Evolutionary conservation across 2,329 filamentous ascomycete species (phyloP).

Genomic region (Corynespora cassiicola): DNA sequence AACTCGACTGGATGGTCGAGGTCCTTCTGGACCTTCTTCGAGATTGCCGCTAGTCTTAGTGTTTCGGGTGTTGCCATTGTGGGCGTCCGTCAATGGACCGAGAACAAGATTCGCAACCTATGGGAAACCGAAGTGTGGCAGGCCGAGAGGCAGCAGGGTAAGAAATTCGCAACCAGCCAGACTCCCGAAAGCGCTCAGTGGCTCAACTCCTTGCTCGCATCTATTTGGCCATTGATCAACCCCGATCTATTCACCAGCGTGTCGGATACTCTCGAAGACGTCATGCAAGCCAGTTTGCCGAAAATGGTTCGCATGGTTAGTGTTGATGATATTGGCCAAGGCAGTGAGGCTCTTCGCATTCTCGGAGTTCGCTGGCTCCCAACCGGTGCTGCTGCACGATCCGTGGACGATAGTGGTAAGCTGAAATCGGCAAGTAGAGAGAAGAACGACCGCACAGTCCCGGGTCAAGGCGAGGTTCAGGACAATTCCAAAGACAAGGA

Average conservation of each 20-base stretch:
- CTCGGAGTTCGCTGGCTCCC: constrained; percentile 76
- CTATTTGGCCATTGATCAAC: constrained; percentile 78
- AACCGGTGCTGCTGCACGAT: constrained; percentile 70
- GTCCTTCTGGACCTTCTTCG: constrained; percentile 31
- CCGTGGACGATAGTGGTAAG: constrained; percentile 66
- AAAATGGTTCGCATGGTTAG: constrained; percentile 75
- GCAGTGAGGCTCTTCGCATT: constrained; percentile 73
- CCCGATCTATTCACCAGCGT: constrained; percentile 75
- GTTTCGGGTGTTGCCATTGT: constrained; percentile 45
- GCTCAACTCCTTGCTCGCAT: constrained; percentile 72
- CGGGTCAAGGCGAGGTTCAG: constrained; percentile 50
- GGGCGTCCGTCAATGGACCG: constrained; percentile 65
- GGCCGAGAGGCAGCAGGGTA: constrained; percentile 62
- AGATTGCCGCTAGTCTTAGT: constrained; percentile 34
- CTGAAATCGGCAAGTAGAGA: constrained; percentile 56
- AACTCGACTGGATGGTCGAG: constrained; percentile 37
- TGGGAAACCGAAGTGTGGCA: constrained; percentile 77
- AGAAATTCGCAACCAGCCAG: constrained; percentile 51
- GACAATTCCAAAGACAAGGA: constrained; percentile 42
- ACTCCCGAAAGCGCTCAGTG: constrained; percentile 72
- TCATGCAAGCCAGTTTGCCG: constrained; percentile 79
- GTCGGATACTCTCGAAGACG: constrained; percentile 75
- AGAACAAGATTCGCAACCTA: constrained; percentile 65
- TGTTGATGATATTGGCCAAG: constrained; percentile 77
- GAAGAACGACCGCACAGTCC: constrained; percentile 59